phyloP scores from a whole-genome alignment of 352 stramenopile species.

The Globisporangium cystogenes region DNA sequence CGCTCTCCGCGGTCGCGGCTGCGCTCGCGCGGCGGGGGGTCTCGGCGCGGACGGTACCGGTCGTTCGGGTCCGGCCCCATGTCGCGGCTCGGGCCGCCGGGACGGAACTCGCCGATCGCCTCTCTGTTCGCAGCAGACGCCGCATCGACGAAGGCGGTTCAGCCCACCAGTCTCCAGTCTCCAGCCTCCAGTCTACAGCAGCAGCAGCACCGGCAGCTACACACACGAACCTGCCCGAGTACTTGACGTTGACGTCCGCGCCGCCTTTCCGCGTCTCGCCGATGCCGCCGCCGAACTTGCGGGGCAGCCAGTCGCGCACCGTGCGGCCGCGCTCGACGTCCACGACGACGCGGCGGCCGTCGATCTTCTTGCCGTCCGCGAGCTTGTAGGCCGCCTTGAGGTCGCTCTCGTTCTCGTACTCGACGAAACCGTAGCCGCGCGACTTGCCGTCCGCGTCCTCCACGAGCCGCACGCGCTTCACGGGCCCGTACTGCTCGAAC shows the following conservation, averaged over 20 bases:
- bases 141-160: too few relatives aligned
- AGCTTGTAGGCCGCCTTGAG: conserved; percentile 95
- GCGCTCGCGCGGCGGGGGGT: conserved; percentile 16
- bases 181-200: neutral
- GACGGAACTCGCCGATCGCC: conserved; percentile 17
- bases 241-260: conserved; percentile 81
- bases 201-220: conserved; percentile 2
- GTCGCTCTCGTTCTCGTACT: conserved; percentile 97
- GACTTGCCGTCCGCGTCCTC: conserved; percentile 89
- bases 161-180: too few relatives aligned
- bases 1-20: conserved; percentile 34
- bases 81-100: conserved; percentile 19
- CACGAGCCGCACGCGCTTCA: conserved; percentile 88
- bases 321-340: conserved; percentile 98
- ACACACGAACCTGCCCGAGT: conserved; percentile 55
- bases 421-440: conserved; percentile 96
- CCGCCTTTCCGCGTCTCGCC: conserved; percentile 83
- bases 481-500: conserved; percentile 93
- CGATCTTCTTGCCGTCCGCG: conserved; percentile 95
- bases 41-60: conserved; percentile 21
- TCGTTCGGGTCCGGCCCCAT: conserved; percentile 22
- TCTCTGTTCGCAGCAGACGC: conserved; percentile 5
- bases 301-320: conserved; percentile 94
- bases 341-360: conserved; percentile 94
- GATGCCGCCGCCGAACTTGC: conserved; percentile 93